Evolutionary conservation across 1,139 yeast species (phyloP).

Genomic region (Sugiyamaella neomexicana): DNA sequence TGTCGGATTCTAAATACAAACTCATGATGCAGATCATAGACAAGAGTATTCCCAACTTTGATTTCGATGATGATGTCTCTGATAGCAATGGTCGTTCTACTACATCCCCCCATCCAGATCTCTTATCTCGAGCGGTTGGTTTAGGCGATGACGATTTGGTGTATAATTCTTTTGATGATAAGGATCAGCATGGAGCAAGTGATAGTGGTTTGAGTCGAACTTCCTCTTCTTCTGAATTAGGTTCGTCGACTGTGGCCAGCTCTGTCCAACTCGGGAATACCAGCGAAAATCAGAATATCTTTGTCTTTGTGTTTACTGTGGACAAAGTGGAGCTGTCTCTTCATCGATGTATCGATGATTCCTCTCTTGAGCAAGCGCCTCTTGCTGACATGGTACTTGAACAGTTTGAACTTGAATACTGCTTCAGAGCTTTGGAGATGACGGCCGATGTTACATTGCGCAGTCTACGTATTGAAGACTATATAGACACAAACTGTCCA

Average conservation of each 20-base stretch:
- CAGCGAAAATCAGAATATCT: slow-evolving; percentile 51
- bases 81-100: slow-evolving; percentile 11
- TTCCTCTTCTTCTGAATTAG: slow-evolving; percentile 12
- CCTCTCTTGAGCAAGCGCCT: slow-evolving; percentile 61
- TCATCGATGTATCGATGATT: slow-evolving; percentile 64
- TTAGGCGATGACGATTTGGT: slow-evolving; percentile 3
- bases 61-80: slow-evolving; percentile 35
- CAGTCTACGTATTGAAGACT: slow-evolving; percentile 72
- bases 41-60: slow-evolving; percentile 64
- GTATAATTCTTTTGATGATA: slow-evolving; percentile 25
- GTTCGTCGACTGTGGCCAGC: slow-evolving; percentile 15
- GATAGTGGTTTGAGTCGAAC: slow-evolving; percentile 9
- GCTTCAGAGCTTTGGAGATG: slow-evolving; percentile 61
- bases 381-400: slow-evolving; percentile 75
- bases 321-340: slow-evolving; percentile 63
- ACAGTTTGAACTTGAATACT: slow-evolving; percentile 58
- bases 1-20: slow-evolving; percentile 89
- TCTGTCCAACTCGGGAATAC: slow-evolving; percentile 20
- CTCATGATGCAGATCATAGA: slow-evolving; percentile 77
- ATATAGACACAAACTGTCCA: slow-evolving; percentile 62
- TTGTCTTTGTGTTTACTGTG: slow-evolving; percentile 72
- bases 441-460: slow-evolving; percentile 62
- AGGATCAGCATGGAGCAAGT: slow-evolving; percentile 28
- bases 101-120: not conserved
- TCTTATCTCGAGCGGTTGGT: slow-evolving; percentile 15